These are phyloP conservation scores for Umbellularia californica DNA, from an alignment of 164 flowering plant genomes.

Conservation along the genomic window DNA sequence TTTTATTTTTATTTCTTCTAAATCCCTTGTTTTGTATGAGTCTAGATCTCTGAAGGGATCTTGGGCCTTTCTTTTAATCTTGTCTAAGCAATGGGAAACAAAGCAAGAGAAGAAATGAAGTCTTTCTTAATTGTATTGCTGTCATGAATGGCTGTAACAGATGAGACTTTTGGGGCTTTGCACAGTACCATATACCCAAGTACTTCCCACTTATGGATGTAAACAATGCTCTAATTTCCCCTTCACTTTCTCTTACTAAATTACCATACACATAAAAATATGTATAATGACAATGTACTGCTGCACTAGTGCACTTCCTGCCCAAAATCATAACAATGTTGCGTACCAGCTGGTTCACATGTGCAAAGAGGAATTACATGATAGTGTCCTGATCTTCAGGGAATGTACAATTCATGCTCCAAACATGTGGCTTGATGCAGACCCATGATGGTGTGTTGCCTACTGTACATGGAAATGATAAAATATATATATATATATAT, in stretches of 20 bases:
- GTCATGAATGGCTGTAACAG: conserved; percentile 19
- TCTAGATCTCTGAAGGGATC: conserved; percentile 26
- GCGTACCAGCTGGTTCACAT: not conserved
- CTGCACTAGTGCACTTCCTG: too few relatives aligned
- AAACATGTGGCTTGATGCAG: conserved; percentile 15
- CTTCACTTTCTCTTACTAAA: not conserved
- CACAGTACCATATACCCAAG: conserved; percentile 11
- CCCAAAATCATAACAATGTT: too few relatives aligned
- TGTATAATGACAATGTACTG: too few relatives aligned
- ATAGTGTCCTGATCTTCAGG: too few relatives aligned
- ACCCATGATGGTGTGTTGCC: too few relatives aligned
- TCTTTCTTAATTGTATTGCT: conserved; percentile 15
- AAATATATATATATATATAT: too few relatives aligned
- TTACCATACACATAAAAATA: not conserved
- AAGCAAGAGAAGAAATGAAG: conserved; percentile 29
- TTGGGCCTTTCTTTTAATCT: conserved; percentile 26
- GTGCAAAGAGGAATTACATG: not conserved
- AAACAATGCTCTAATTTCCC: not conserved
- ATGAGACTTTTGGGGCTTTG: conserved; percentile 9
- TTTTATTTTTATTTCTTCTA: conserved; percentile 10
- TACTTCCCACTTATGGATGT: not conserved
- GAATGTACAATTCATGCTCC: not conserved
- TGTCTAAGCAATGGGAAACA: conserved; percentile 60
- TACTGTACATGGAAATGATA: too few relatives aligned
- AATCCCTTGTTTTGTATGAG: conserved; percentile 7